Percentiles rank a stretch among this genome's conserved stretches.
phyloP scores from a whole-genome alignment of 2,329 filamentous ascomycete species.

The Periconia digitata region DNA sequence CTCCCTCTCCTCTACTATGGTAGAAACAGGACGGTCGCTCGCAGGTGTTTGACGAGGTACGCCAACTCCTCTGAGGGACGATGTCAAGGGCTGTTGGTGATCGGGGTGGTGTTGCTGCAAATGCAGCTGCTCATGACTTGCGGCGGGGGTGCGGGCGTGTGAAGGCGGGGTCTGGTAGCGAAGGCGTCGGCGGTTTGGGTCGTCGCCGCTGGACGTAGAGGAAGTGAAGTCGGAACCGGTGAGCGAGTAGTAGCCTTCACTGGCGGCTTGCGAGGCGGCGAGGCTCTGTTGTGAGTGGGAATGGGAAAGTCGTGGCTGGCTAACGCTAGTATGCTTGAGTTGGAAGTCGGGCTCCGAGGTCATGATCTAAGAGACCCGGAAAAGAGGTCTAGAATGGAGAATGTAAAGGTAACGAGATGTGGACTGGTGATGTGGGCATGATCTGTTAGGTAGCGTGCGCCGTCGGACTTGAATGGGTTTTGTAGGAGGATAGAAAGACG shows the following conservation, averaged over 20 bases:
- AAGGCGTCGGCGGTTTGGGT: constrained; percentile 11
- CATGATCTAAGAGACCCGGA: constrained; percentile 35
- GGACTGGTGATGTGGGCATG: not conserved
- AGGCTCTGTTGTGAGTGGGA: constrained; percentile 50
- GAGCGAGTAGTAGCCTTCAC: constrained; percentile 55
- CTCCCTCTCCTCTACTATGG: constrained; percentile 38
- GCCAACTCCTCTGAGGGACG: constrained; percentile 35
- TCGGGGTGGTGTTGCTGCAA: constrained; percentile 16
- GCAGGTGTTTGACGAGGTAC: constrained; percentile 33
- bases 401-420: constrained; percentile 5
- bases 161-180: constrained; percentile 40
- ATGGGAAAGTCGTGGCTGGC: constrained; percentile 43
- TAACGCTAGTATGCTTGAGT: constrained; percentile 48
- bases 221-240: constrained; percentile 39
- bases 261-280: constrained; percentile 51
- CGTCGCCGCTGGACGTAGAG: constrained; percentile 38
- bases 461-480: too few species aligned
- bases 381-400: constrained; percentile 30
- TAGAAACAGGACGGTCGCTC: constrained; percentile 26
- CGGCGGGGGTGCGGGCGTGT: constrained; percentile 33
- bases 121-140: constrained; percentile 42
- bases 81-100: constrained; percentile 27
- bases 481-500: too few species aligned
- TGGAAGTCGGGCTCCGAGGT: constrained; percentile 40
- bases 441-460: too few species aligned